Conservation (phyloP, 2,329 filamentous ascomycete genomes). For the Biscogniauxia sp. region DNA sequence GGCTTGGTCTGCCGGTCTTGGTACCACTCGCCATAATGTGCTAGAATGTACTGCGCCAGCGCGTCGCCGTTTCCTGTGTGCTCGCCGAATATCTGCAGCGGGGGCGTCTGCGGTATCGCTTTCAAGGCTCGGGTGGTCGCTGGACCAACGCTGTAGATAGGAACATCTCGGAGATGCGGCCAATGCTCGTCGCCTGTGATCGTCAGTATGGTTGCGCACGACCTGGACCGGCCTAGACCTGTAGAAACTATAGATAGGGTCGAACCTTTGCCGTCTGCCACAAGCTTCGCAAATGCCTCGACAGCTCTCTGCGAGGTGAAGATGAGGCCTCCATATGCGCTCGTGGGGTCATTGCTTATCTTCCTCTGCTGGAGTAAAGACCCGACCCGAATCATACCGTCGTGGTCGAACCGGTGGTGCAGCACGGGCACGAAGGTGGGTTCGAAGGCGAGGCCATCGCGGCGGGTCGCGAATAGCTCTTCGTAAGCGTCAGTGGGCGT, state of each 20-base stretch:
- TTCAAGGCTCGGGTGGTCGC: slow-evolving; percentile 74
- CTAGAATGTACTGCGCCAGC: slow-evolving; percentile 73
- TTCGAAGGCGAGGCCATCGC: slow-evolving; percentile 47
- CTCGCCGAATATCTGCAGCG: slow-evolving; percentile 68
- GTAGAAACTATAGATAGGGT: slow-evolving; percentile 3
- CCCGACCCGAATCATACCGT: slow-evolving; percentile 54
- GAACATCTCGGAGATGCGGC: slow-evolving; percentile 55
- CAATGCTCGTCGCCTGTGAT: slow-evolving; percentile 34
- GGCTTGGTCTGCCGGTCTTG: slow-evolving; percentile 45
- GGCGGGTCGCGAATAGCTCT: slow-evolving; percentile 56
- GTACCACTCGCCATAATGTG: slow-evolving; percentile 66
- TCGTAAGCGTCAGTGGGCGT: slow-evolving; percentile 69
- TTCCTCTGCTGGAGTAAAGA: slow-evolving; percentile 44
- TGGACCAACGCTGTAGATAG: slow-evolving; percentile 76
- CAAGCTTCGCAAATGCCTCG: slow-evolving; percentile 68
- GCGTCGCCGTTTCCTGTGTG: slow-evolving; percentile 83
- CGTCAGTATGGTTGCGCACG: slow-evolving; percentile 24
- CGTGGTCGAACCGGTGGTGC: slow-evolving; percentile 64
- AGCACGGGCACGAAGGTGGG: slow-evolving; percentile 75
- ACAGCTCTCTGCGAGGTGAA: slow-evolving; percentile 84
- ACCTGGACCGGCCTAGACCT: neutral
- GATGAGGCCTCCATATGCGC: slow-evolving; percentile 70
- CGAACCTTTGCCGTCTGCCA: slow-evolving; percentile 50
- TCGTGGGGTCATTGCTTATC: slow-evolving; percentile 39
- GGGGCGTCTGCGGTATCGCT: slow-evolving; percentile 49